These are phyloP conservation scores for Penicillium thymicola DNA, from an alignment of 2,329 filamentous ascomycete genomes.

Conservation along the genomic window DNA sequence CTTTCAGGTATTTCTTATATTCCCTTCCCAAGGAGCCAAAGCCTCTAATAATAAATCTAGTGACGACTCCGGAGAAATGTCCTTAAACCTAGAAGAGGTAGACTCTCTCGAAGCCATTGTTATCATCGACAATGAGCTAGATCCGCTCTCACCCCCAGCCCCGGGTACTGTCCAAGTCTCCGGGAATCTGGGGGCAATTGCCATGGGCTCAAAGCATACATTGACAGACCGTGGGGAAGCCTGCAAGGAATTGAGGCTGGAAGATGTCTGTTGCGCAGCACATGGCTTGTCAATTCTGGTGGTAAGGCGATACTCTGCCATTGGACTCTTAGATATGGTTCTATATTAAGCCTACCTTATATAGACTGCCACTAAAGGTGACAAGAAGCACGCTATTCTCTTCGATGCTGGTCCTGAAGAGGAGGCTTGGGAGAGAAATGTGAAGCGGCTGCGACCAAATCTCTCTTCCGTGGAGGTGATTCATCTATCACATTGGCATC, in stretches of 20 bases:
- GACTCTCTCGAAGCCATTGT: conserved; percentile 49
- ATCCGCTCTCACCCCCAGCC: conserved; percentile 50
- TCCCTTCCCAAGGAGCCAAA: neutral
- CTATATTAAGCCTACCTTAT: neutral
- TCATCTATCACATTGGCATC: conserved; percentile 54
- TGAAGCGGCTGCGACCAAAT: conserved; percentile 43
- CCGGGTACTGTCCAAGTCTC: conserved; percentile 44
- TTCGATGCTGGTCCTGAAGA: conserved; percentile 56
- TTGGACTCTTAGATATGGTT: neutral
- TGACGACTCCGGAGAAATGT: conserved; percentile 4
- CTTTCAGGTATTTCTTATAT: neutral
- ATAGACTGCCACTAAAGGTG: conserved; percentile 49
- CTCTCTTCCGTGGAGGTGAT: conserved; percentile 47
- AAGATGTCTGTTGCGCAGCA: conserved; percentile 52
- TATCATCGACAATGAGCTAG: conserved; percentile 56
- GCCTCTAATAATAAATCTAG: neutral
- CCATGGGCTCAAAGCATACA: conserved; percentile 34
- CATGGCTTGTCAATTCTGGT: conserved; percentile 54
- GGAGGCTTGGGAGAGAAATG: conserved; percentile 51
- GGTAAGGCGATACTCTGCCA: conserved; percentile 31
- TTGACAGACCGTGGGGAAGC: conserved; percentile 42
- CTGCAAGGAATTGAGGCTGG: conserved; percentile 48
- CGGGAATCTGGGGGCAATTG: conserved; percentile 45
- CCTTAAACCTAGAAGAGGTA: conserved; percentile 36
- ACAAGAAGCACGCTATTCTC: conserved; percentile 47